Percentiles rank a stretch among this genome's conserved stretches.
Evolutionary conservation across 306 rosid genomes (phyloP).

Genomic region (Trifolium dubium): DNA sequence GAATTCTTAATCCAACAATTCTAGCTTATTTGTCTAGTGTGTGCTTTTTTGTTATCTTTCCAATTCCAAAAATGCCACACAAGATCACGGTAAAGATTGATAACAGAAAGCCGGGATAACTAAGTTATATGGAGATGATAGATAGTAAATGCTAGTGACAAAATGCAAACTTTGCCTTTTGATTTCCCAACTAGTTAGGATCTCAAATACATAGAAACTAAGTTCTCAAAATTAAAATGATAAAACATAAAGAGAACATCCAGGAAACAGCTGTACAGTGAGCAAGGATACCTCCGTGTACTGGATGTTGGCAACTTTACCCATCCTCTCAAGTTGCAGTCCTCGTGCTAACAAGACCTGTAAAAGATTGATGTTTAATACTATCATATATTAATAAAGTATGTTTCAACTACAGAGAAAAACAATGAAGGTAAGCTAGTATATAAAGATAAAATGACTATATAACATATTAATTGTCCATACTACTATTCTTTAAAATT

Average conservation of each 20-base stretch:
- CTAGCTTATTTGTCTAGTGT: constrained; percentile 8
- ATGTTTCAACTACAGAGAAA: constrained; percentile 4
- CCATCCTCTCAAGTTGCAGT: constrained; percentile 85
- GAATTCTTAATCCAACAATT: neutral
- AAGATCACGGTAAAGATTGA: neutral
- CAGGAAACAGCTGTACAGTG: neutral
- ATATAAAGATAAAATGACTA: neutral
- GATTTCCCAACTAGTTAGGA: constrained; percentile 3
- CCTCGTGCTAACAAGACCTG: constrained; percentile 80
- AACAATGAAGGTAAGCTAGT: neutral
- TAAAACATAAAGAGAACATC: neutral
- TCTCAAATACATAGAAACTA: neutral
- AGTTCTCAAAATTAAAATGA: constrained; percentile 9
- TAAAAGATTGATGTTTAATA: constrained; percentile 27
- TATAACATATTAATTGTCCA: neutral
- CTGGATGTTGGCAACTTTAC: constrained; percentile 64
- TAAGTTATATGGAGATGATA: too few species aligned
- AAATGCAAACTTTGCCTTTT: constrained; percentile 9
- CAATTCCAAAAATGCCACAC: neutral
- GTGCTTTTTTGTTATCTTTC: neutral
- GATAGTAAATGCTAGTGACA: neutral
- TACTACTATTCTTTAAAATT: neutral
- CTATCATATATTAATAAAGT: neutral
- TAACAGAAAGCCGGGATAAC: constrained; percentile 4
- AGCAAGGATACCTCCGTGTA: constrained; percentile 59